A percentile compares a stretch with the other conserved stretches of the same genome.
These are phyloP conservation scores for Cocos nucifera DNA, from an alignment of 176 grass and related monocot species.

Conservation along the genomic window DNA sequence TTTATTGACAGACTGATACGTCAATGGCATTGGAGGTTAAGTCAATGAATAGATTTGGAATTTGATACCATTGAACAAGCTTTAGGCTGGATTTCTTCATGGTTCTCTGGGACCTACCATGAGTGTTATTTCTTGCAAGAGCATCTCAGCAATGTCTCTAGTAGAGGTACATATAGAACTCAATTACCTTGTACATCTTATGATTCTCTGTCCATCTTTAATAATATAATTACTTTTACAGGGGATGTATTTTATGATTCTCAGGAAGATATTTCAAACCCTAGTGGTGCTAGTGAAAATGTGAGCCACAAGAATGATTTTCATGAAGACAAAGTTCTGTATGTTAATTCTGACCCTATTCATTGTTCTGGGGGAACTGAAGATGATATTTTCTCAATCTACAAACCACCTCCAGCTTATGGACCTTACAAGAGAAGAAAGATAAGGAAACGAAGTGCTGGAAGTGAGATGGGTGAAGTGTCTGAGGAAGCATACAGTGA, in stretches of 20 bases:
- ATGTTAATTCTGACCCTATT: slow-evolving; percentile 22
- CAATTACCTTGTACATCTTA: slow-evolving; percentile 10
- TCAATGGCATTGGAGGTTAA: slow-evolving; percentile 82
- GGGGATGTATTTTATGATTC: slow-evolving; percentile 81
- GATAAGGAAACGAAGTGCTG: slow-evolving; percentile 35
- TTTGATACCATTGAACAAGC: slow-evolving; percentile 83
- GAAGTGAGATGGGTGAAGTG: slow-evolving; percentile 29
- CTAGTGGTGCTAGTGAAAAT: slow-evolving; percentile 23
- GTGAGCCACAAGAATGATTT: slow-evolving; percentile 5
- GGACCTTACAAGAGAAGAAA: slow-evolving; percentile 94
- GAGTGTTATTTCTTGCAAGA: slow-evolving; percentile 59
- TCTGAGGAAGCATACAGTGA: slow-evolving; percentile 52
- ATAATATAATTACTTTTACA: slow-evolving; percentile 37
- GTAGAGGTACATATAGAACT: slow-evolving; percentile 35
- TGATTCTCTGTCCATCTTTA: not conserved
- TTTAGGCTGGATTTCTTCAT: slow-evolving; percentile 48
- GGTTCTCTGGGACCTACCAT: slow-evolving; percentile 48
- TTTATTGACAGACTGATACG: slow-evolving; percentile 62
- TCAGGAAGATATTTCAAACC: slow-evolving; percentile 26
- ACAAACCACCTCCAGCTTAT: slow-evolving; percentile 50
- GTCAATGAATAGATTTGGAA: slow-evolving; percentile 82
- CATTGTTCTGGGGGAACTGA: slow-evolving; percentile 16
- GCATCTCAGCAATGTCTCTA: slow-evolving; percentile 53
- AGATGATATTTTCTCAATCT: slow-evolving; percentile 26
- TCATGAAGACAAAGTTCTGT: slow-evolving; percentile 3